Conservation (phyloP, 371 early-diverging fungal species). For the Mucor racemosus region DNA sequence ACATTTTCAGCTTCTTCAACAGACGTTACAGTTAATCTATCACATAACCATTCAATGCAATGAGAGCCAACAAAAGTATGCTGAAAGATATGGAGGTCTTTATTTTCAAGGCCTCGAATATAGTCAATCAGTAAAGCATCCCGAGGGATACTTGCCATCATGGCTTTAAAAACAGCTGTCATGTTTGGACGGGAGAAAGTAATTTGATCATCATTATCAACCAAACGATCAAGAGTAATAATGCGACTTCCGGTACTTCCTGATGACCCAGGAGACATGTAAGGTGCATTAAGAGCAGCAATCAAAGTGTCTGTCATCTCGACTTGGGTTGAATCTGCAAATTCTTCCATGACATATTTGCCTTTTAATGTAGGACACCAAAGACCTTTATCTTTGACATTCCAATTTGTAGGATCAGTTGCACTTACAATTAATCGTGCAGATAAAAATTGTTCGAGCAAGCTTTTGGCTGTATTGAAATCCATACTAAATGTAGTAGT, state of each 20-base stretch:
- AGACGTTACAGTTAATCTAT: constrained; percentile 61
- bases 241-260: constrained; percentile 22
- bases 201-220: constrained; percentile 42
- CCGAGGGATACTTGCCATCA: constrained; percentile 54
- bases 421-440: constrained; percentile 58
- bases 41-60: constrained; percentile 64
- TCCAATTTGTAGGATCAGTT: constrained; percentile 51
- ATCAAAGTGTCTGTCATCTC: constrained; percentile 28
- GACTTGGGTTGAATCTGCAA: constrained; percentile 44
- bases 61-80: constrained; percentile 43
- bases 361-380: constrained; percentile 66
- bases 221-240: constrained; percentile 39
- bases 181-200: constrained; percentile 55
- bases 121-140: constrained; percentile 44
- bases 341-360: constrained; percentile 57
- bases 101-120: constrained; percentile 48
- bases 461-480: constrained; percentile 57
- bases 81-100: constrained; percentile 17
- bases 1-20: constrained; percentile 64
- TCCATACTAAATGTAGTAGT: constrained; percentile 63
- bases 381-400: constrained; percentile 54
- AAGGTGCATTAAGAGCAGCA: constrained; percentile 22
- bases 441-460: constrained; percentile 63
- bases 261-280: constrained; percentile 10
- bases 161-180: constrained; percentile 60